A percentile compares a stretch with the other conserved stretches of the same genome.
phyloP scores from a whole-genome alignment of 2,329 filamentous ascomycete species.

The Colletotrichum endophyticum region DNA sequence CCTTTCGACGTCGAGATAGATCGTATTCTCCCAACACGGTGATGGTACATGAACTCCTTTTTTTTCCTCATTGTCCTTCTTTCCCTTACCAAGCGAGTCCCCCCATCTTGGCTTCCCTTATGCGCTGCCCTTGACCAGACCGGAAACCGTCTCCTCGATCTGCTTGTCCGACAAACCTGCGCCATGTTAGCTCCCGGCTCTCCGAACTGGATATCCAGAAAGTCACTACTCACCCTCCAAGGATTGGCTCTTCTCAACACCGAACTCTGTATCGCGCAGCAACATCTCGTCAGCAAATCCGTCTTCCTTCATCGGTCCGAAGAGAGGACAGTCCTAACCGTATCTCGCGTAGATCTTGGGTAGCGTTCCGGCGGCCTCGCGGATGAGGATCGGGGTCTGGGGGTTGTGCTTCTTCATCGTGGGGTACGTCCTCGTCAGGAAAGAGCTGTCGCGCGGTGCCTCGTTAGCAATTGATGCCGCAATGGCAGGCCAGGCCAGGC shows the following conservation, averaged over 20 bases:
- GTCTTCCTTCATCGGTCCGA: neutral
- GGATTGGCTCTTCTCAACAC: constrained; percentile 61
- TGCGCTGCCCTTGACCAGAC: constrained; percentile 50
- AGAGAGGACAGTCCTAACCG: constrained; percentile 59
- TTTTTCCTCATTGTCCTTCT: neutral
- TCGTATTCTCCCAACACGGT: constrained; percentile 1
- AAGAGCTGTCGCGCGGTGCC: constrained; percentile 64
- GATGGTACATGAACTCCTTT: constrained; percentile 4
- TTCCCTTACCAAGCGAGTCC: neutral
- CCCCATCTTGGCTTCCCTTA: neutral
- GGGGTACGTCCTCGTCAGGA: constrained; percentile 89
- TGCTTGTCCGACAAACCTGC: constrained; percentile 62
- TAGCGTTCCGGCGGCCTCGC: constrained; percentile 84
- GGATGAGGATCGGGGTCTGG: constrained; percentile 88
- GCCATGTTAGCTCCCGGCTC: neutral
- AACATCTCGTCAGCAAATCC: constrained; percentile 22
- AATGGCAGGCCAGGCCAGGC: neutral
- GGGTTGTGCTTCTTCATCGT: constrained; percentile 99
- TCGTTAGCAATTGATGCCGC: constrained; percentile 19
- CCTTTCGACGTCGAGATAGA: neutral
- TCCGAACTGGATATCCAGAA: constrained; percentile 10
- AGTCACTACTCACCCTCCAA: constrained; percentile 47
- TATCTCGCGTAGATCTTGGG: constrained; percentile 93
- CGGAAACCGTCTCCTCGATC: constrained; percentile 63
- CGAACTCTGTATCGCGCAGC: constrained; percentile 48